phyloP scores from a whole-genome alignment of 805 yeast species.

The Grigorovia jiainica region DNA sequence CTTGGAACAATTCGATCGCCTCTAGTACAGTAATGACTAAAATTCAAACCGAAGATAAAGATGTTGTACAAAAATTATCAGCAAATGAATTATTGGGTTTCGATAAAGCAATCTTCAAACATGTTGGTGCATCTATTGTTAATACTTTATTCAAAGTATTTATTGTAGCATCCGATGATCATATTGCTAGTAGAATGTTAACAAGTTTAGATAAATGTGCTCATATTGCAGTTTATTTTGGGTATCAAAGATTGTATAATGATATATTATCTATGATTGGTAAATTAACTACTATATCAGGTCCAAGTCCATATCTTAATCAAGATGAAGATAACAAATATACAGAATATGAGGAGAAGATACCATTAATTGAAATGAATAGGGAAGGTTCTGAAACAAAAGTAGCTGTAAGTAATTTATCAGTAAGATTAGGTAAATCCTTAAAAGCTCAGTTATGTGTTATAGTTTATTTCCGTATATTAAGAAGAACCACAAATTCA shows the following conservation, averaged over 20 bases:
- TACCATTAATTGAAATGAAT: constrained; percentile 33
- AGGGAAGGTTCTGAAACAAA: constrained; percentile 44
- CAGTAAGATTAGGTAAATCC: constrained; percentile 80
- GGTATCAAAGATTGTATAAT: constrained; percentile 48
- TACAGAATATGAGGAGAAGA: constrained; percentile 19
- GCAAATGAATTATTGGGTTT: constrained; percentile 38
- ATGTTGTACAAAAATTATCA: constrained; percentile 13
- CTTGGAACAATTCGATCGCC: constrained; percentile 62
- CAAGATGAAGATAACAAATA: constrained; percentile 12
- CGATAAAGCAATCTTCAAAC: constrained; percentile 63
- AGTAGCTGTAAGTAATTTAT: constrained; percentile 69
- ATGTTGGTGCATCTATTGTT: constrained; percentile 54
- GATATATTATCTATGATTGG: constrained; percentile 57
- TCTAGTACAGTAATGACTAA: constrained; percentile 30
- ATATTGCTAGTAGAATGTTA: constrained; percentile 76
- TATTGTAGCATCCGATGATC: constrained; percentile 84
- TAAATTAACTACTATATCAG: constrained; percentile 57
- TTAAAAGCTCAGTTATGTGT: constrained; percentile 87
- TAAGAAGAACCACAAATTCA: constrained; percentile 46
- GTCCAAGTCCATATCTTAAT: neutral
- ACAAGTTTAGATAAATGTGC: constrained; percentile 83
- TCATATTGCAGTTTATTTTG: constrained; percentile 58
- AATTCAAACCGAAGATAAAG: constrained; percentile 13
- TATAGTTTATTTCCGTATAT: constrained; percentile 72
- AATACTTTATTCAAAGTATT: constrained; percentile 69